Percentiles rank a stretch among this genome's conserved stretches.
Conservation (phyloP, 768 basidiomycete genomes). For the Mycena capillaripes region DNA sequence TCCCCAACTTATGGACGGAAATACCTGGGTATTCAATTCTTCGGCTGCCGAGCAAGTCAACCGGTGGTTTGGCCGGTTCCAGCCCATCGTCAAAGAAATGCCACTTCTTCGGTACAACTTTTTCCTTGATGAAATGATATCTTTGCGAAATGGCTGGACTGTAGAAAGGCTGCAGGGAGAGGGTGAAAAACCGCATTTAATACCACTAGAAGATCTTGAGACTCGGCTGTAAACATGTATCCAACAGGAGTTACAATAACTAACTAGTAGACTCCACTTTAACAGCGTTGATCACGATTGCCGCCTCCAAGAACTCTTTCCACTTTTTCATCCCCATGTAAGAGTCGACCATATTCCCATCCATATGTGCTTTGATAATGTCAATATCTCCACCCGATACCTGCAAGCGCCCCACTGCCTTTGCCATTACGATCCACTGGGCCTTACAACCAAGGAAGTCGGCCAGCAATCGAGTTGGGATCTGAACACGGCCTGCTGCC, state of each 20-base stretch:
- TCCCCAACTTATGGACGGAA: slow-evolving; percentile 3
- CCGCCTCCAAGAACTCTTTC: not conserved
- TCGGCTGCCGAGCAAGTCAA: slow-evolving; percentile 20
- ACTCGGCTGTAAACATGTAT: not conserved
- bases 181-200: slow-evolving; percentile 11
- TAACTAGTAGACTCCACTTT: not conserved
- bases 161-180: not conserved
- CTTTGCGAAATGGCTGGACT: slow-evolving; percentile 8
- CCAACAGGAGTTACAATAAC: no score
- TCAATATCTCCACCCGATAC: not conserved
- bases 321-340: not conserved
- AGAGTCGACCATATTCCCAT: not conserved
- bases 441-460: not conserved
- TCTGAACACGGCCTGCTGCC: not conserved
- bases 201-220: slow-evolving; percentile 12
- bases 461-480: not conserved
- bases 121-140: slow-evolving; percentile 24
- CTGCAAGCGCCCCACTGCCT: not conserved
- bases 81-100: slow-evolving; percentile 18
- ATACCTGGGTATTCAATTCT: slow-evolving; percentile 15
- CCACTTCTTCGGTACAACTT: slow-evolving; percentile 16
- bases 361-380: not conserved
- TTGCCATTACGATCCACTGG: not conserved
- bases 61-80: slow-evolving; percentile 5
- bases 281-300: not conserved